Evolutionary conservation across 2,329 filamentous ascomycete species (phyloP).

Genomic region (Thielaviopsis ethacetica): DNA sequence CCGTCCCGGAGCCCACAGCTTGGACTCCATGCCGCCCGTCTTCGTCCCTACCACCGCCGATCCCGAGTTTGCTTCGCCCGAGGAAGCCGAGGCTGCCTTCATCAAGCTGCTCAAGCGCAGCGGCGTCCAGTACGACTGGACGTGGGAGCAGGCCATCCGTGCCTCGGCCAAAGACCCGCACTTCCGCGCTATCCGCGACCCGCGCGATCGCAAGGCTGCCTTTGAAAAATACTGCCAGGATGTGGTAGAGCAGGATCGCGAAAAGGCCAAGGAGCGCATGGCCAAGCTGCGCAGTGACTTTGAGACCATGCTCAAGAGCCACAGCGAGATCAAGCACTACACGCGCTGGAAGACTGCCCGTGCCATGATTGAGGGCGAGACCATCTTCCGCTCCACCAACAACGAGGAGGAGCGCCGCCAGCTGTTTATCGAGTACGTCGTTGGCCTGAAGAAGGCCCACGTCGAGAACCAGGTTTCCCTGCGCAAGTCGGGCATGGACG

Average conservation of each 20-base stretch:
- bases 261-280: constrained; percentile 82
- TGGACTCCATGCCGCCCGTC: constrained; percentile 3
- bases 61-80: constrained; percentile 60
- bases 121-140: constrained; percentile 80
- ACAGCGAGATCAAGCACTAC: constrained; percentile 93
- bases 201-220: constrained; percentile 72
- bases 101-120: constrained; percentile 74
- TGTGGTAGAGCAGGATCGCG: constrained; percentile 80
- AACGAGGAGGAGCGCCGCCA: constrained; percentile 76
- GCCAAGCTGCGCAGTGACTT: constrained; percentile 88
- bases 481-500: constrained; percentile 69
- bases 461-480: constrained; percentile 55
- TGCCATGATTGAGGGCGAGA: constrained; percentile 87
- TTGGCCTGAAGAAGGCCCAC: constrained; percentile 67
- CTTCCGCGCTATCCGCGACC: constrained; percentile 83
- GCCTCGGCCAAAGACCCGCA: constrained; percentile 79
- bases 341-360: constrained; percentile 94
- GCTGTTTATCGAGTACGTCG: constrained; percentile 85
- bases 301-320: constrained; percentile 84
- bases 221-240: constrained; percentile 94
- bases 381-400: constrained; percentile 81
- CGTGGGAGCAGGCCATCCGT: constrained; percentile 79
- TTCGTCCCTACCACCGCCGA: constrained; percentile 49
- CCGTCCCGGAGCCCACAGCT: constrained; percentile 3
- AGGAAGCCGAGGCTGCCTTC: constrained; percentile 88